Evolutionary conservation across 192 early-diverging fungal species (phyloP), one percentile per base, ranked within the genome.

Genomic region (Phlyctochytrium planicorne): DNA sequence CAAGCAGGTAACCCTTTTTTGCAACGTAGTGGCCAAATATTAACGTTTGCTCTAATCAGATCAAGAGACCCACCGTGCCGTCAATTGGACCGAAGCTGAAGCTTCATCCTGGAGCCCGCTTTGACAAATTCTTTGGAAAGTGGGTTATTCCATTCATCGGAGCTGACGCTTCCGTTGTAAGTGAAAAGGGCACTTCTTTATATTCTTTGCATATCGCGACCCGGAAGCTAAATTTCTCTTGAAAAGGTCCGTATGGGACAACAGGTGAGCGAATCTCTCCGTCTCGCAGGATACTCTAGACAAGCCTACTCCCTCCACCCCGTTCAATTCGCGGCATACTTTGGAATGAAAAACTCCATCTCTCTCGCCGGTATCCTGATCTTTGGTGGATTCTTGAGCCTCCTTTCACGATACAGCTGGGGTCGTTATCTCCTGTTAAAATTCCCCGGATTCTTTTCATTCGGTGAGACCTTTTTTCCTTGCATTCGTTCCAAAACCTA

Each of bases 281-380:
- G 34, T 10, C 60, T 63, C 3, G 59, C 34, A 29, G n/a, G 36
- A 47, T 64, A 64, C 63, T 30, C 34, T 25, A 30, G 52, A n/a
- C 53, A 33, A 4, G 25, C 52, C 59, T 20, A 16, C 20, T n/a
- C 53, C 23, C 67, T 76, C n/a, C 82, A 81, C 2, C 73, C 84
- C 1, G 75, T 85, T 20, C 87, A 89, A 30, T 89, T 89, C 62
- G 73, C 80, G 6, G 86, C 82, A 0, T 91, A 91, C 55, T 69
- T 87, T 34, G 75, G 81, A 14, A 69, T 87, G 27, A 74, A 80
- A 12, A 76, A 73, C 0, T 67, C 82, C 16, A 72, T 63, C 23
- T 34, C 34, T 2, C 29, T 76, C 1, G 29, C 64, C 2, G 62
- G 62, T 33, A 61, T 80, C 0, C 68, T 76, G 34, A 34, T 77